phyloP scores from a whole-genome alignment of 495 filamentous ascomycete genomes.

The Penicillium cataractarum region DNA sequence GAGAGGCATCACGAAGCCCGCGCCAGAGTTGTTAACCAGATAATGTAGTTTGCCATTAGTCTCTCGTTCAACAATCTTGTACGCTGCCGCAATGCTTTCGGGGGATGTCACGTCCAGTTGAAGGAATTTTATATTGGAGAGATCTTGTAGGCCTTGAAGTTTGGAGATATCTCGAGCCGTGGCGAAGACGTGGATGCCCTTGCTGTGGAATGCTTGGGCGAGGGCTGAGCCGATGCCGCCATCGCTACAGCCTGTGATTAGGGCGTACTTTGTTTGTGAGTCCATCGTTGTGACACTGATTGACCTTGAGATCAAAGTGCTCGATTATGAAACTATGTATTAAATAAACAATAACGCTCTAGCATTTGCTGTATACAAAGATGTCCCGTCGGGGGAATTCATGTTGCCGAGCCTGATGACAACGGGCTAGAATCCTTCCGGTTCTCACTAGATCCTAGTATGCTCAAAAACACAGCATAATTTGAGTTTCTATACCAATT shows the following conservation, averaged over 20 bases:
- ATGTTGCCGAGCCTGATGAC: not conserved
- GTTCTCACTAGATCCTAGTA: not conserved
- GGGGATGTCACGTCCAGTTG: conserved; percentile 7
- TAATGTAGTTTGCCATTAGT: conserved; percentile 44
- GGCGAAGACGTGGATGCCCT: conserved; percentile 59
- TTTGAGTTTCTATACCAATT: no score
- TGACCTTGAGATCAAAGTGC: not conserved
- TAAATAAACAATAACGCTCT: not conserved
- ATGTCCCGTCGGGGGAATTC: not conserved
- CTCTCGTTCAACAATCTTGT: not conserved
- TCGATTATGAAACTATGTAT: no score
- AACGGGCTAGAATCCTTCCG: not conserved
- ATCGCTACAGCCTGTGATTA: conserved; percentile 53
- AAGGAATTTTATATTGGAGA: conserved; percentile 22
- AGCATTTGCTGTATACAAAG: not conserved
- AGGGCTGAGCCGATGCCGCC: conserved; percentile 59
- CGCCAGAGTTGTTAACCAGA: conserved; percentile 61
- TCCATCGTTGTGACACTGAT: not conserved
- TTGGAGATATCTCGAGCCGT: conserved; percentile 51
- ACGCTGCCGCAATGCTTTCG: conserved; percentile 35
- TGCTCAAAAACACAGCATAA: no score
- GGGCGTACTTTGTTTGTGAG: conserved; percentile 17
- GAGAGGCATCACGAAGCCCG: conserved; percentile 45
- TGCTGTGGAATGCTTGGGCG: conserved; percentile 50
- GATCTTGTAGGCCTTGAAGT: conserved; percentile 25